A percentile compares a stretch with the other conserved stretches of the same genome.
phyloP scores from a whole-genome alignment of 2,329 filamentous ascomycete species.

The Knoxdaviesia capensis region DNA sequence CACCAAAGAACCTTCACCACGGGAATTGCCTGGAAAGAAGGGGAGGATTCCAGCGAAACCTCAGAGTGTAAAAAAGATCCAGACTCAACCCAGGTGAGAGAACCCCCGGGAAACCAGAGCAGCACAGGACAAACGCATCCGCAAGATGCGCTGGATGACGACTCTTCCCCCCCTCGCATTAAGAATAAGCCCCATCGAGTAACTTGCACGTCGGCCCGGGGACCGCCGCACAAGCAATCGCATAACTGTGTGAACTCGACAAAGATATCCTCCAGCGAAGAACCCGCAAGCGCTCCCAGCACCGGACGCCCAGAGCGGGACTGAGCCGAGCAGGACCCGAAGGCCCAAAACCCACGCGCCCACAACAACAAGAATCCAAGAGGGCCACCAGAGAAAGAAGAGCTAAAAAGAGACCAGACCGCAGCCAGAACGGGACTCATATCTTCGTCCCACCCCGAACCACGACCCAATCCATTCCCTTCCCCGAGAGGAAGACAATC shows the following conservation, averaged over 20 bases:
- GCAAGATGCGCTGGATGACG: too few species aligned
- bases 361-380: constrained; percentile 5
- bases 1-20: too few species aligned
- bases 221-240: constrained; percentile 53
- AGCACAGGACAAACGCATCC: constrained; percentile 7
- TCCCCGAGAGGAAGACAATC: constrained; percentile 9
- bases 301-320: constrained; percentile 9
- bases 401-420: not conserved
- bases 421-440: constrained; percentile 46
- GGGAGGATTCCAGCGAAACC: too few species aligned
- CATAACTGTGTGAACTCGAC: constrained; percentile 96
- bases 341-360: constrained; percentile 1
- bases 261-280: constrained; percentile 36
- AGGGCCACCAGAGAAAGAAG: constrained; percentile 12
- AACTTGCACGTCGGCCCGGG: constrained; percentile 32
- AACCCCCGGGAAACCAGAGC: not conserved
- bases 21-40: too few species aligned
- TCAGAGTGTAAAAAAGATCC: too few species aligned
- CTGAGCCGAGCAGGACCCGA: constrained; percentile 2
- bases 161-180: constrained; percentile 63
- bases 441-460: constrained; percentile 50
- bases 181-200: constrained; percentile 99
- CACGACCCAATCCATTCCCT: not conserved
- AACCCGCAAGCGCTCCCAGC: constrained; percentile 9
- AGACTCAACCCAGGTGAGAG: too few species aligned